These are phyloP conservation scores for Salix viminalis DNA, from an alignment of 345 rosid genomes.

Conservation along the genomic window DNA sequence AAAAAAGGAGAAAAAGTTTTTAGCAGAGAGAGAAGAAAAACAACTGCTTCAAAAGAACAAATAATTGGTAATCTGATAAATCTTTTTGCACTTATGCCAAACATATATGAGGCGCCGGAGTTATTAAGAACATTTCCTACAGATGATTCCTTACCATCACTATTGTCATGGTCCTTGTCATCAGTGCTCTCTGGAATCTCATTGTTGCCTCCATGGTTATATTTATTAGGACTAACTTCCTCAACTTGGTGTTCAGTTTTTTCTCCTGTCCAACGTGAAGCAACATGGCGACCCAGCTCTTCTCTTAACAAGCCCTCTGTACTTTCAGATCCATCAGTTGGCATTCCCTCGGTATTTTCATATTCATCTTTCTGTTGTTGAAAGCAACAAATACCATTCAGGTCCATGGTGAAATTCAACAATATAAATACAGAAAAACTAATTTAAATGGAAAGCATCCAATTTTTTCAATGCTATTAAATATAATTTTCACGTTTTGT, in stretches of 20 bases:
- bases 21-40: not conserved
- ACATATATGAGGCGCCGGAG: not conserved
- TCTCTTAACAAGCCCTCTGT: conserved; percentile 74
- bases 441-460: conserved; percentile 23
- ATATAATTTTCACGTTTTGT: not conserved
- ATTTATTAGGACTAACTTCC: conserved; percentile 25
- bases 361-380: conserved; percentile 37
- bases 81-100: conserved; percentile 24
- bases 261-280: conserved; percentile 93
- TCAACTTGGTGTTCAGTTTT: conserved; percentile 43
- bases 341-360: not conserved
- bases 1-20: not conserved
- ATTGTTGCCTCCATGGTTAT: conserved; percentile 42
- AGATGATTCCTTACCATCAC: conserved; percentile 23
- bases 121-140: not conserved
- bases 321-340: conserved; percentile 33
- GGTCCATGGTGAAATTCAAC: not conserved
- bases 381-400: not conserved
- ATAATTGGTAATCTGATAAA: conserved; percentile 45
- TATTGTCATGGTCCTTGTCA: conserved; percentile 57
- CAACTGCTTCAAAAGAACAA: not conserved
- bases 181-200: conserved; percentile 33
- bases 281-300: conserved; percentile 88
- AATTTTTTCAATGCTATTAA: conserved; percentile 2
- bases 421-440: not conserved